Conservation (phyloP, 2,329 filamentous ascomycete species). For the Microsporum ferrugineum region DNA sequence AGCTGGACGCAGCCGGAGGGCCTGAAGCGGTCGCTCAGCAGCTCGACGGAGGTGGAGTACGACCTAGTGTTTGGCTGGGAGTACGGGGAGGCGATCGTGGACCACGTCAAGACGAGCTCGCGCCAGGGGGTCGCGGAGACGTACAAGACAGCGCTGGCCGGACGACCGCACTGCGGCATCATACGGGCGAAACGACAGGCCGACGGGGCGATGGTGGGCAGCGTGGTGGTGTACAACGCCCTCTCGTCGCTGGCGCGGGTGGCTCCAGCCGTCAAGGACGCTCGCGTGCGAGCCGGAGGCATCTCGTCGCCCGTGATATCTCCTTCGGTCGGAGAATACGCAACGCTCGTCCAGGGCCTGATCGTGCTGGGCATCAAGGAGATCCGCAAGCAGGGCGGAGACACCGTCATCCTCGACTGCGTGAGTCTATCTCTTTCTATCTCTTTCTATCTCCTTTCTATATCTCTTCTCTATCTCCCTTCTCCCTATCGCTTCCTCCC, state of each 20-base stretch:
- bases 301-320: slow-evolving; percentile 72
- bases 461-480: background rate
- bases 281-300: slow-evolving; percentile 51
- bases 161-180: slow-evolving; percentile 63
- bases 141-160: slow-evolving; percentile 62
- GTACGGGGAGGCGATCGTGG: slow-evolving; percentile 60
- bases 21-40: slow-evolving; percentile 60
- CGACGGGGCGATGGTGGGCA: slow-evolving; percentile 55
- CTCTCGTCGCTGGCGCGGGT: slow-evolving; percentile 57
- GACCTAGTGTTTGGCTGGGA: slow-evolving; percentile 73
- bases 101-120: slow-evolving; percentile 61
- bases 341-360: slow-evolving; percentile 63
- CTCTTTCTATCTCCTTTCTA: background rate
- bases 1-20: slow-evolving; percentile 67
- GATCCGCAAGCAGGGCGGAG: slow-evolving; percentile 65
- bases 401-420: slow-evolving; percentile 65
- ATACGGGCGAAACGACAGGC: slow-evolving; percentile 56
- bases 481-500: background rate
- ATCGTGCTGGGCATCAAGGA: slow-evolving; percentile 71
- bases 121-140: slow-evolving; percentile 69
- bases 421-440: slow-evolving; percentile 40
- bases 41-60: slow-evolving; percentile 60
- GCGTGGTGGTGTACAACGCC: slow-evolving; percentile 65
- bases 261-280: slow-evolving; percentile 55
- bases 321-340: slow-evolving; percentile 54